Evolutionary conservation across 2,329 filamentous ascomycete species (phyloP), one percentile per base, ranked within the genome.

Genomic region (Fusarium sp.): DNA sequence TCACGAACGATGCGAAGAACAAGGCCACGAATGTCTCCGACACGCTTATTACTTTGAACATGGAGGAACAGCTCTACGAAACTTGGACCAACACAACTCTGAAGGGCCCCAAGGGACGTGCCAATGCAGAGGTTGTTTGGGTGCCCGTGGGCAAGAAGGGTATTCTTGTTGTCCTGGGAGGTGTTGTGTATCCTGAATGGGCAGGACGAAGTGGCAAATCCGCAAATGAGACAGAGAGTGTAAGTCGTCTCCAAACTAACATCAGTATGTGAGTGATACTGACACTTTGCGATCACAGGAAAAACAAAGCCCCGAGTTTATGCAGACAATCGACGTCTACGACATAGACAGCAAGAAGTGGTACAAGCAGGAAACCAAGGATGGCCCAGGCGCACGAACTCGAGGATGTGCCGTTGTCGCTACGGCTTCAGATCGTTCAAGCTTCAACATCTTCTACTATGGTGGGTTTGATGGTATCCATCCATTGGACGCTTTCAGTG

Each of bases 401-500:
- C 79, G 92, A 86, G 86, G 92, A 78, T 96, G 94, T 76, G 91
- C 93, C 7, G 91, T 94, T 0, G 89, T 94, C 3, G 92, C 89
- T n/a, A 85, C 89, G 0, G 91, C 93, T 18, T 85, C 89, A 47
- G 93, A 94, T 77, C 86, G 85, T 38, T 93, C 92, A 15, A 94
- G 91, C 65, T 93, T 92, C 80, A 94, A 95, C 78, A 91, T 97
- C 54, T 95, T 95, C 83, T 94, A 93, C 82, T 96, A 94, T 75
- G 94, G 93, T 20, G 94, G 94, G 0, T 95, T 92, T 76, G 82
- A 89, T 63, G 89, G 88, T 0, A 72, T 90, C 10, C 64, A 86
- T 62, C 33, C 65, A 1, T 56, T 47, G 0, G 65, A 81, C 1
- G 67, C 79, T 20, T 88, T 85, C 71, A 85, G 80, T 59, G 90